phyloP scores from a whole-genome alignment of 345 rosid species.

The Lumnitzera littorea region DNA sequence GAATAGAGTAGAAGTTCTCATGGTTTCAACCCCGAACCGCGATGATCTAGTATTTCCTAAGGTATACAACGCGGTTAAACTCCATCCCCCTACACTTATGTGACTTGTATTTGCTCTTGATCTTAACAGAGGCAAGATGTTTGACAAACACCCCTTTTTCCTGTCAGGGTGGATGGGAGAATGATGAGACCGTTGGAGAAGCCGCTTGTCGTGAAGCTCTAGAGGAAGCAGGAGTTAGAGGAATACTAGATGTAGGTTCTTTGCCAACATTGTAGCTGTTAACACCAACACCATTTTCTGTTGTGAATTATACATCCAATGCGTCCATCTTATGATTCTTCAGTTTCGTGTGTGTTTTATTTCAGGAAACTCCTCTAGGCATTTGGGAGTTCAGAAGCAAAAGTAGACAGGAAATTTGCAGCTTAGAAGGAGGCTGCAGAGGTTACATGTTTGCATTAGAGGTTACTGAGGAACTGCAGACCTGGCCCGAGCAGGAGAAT shows the following conservation, averaged over 20 bases:
- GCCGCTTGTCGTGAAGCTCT: conserved; percentile 91
- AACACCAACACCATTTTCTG: not conserved
- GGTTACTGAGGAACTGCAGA: conserved; percentile 70
- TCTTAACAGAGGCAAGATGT: not conserved
- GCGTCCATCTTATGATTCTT: not conserved
- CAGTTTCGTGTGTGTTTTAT: conserved; percentile 6
- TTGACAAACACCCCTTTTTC: too few relatives aligned
- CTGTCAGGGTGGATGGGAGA: conserved; percentile 94
- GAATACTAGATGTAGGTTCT: conserved; percentile 52
- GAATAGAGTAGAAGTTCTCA: conserved; percentile 49
- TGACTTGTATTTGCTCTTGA: not conserved
- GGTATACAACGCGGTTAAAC: conserved; percentile 22
- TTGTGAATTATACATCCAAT: not conserved
- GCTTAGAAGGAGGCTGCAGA: conserved; percentile 43
- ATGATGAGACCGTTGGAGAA: conserved; percentile 76
- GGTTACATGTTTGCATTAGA: conserved; percentile 61
- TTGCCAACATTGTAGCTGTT: not conserved
- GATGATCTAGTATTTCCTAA: conserved; percentile 81
- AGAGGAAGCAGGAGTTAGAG: conserved; percentile 95
- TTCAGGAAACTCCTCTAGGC: conserved; percentile 61
- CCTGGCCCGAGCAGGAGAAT: conserved; percentile 66
- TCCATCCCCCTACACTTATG: not conserved
- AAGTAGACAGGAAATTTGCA: conserved; percentile 33
- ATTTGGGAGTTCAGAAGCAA: conserved; percentile 64
- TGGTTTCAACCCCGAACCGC: conserved; percentile 87